Evolutionary conservation across 148 eudicot species (phyloP), one percentile per base, ranked within the genome.

Genomic region (Rhododendron simsii): DNA sequence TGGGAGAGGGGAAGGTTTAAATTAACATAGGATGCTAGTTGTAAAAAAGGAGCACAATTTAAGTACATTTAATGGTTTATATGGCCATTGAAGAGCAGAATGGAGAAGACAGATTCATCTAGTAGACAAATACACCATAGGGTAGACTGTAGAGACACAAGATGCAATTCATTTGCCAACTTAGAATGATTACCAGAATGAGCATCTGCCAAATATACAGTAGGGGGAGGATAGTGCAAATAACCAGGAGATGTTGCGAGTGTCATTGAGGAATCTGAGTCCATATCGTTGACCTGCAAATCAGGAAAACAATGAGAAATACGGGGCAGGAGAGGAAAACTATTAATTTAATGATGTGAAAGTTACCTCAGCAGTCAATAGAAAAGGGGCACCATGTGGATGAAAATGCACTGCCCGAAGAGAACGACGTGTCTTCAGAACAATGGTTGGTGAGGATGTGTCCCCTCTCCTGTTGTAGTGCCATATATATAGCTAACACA

Each of bases 371-470:
- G 99, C 99, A 86, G 99, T 98, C 83, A 98, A 84, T 78, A 98
- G 93, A 90, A 93, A 90, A 30, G 98, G 99, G 37, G 97, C 99
- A 87, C 88, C 98, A 88, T 93, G 98, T 16, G 99, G 99, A 89
- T 95, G 99, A 88, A 98, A 98, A 89, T 95, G 98, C 87, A 98
- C 99, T 80, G 99, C 99, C 82, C 99, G 98, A 84, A 98, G 97
- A 2, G 99, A 95, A 84, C 98, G 96, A 14, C 97, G 90, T 57
- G 99, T 98, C 92, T 95, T 98, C 86, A 98, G 86, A 78, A 95
- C 92, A 83, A 98, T 93, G 74, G 94, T 87, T 87, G 99, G 99
- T 71, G 93, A 86, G 18, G 95, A 86, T 76, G 89, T 82, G 71
- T 94, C 98, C 69, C 94, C 99, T 92, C 93, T 93, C 89, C 91